Evolutionary conservation across 495 filamentous ascomycete species (phyloP).

Genomic region (Penicillium ucsense): DNA sequence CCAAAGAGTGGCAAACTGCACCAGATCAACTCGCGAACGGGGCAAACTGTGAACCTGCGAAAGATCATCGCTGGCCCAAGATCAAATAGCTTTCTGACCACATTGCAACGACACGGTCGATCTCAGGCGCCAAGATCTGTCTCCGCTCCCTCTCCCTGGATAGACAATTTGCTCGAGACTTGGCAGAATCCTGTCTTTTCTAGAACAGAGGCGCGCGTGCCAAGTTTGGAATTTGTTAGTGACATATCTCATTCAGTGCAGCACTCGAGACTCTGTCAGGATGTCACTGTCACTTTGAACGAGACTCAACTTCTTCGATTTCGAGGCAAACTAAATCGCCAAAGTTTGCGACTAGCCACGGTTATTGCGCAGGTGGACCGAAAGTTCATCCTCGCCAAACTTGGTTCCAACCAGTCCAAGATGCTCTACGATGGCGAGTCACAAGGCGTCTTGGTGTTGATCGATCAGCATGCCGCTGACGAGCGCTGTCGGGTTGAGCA

Average conservation of each 20-base stretch:
- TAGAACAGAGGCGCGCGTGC: constrained; percentile 41
- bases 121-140: constrained; percentile 3
- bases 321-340: constrained; percentile 54
- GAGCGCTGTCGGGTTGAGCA: constrained; percentile 75
- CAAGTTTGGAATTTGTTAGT: constrained; percentile 13
- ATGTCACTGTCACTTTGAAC: constrained; percentile 6
- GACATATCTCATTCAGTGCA: neutral
- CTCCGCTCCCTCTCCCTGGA: constrained; percentile 19
- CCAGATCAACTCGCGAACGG: constrained; percentile 52
- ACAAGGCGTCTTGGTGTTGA: constrained; percentile 49
- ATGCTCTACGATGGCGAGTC: neutral
- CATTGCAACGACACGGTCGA: constrained; percentile 2
- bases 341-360: constrained; percentile 48
- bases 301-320: constrained; percentile 18
- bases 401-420: constrained; percentile 13
- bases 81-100: neutral
- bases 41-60: constrained; percentile 32
- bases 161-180: constrained; percentile 24
- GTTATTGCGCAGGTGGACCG: constrained; percentile 77
- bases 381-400: constrained; percentile 76
- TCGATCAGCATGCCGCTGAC: constrained; percentile 94
- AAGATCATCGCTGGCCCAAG: neutral
- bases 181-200: constrained; percentile 60
- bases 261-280: constrained; percentile 4
- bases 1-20: constrained; percentile 50